Evolutionary conservation across 2,329 filamentous ascomycete species (phyloP), one percentile per base, ranked within the genome.

Genomic region (Botrytis fabae): DNA sequence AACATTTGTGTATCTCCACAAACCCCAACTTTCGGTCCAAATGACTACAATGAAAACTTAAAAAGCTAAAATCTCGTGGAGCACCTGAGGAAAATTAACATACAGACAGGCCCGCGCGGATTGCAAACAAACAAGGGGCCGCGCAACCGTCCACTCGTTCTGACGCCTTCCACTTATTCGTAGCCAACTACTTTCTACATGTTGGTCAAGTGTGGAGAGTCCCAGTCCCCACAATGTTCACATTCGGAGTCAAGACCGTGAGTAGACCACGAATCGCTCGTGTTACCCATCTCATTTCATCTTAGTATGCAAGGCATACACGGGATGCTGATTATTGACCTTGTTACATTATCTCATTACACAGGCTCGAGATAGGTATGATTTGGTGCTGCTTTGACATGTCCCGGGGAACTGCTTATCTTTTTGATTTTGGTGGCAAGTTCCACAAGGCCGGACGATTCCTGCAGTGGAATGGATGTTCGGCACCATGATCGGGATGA

Each of bases 331-430:
- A 12, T 9, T 46, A 35, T 40, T 20, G 48, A 28, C 25, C 40
- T 1, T n/a, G 35, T 54, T 57, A 57, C 32, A 48, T 35, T n/a
- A 28, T 57, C 4, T 32, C n/a, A 57, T 46, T 20, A 32, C 28
- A 25, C 32, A 32, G 32, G 32, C 32, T 32, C 32, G 32, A 32
- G 32, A 32, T 32, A 18, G 25, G 14, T 18, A 28, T 28, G 9
- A 65, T 25, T 32, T 64, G 18, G 28, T 65, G 42, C 62, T 65
- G 42, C 28, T 65, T 65, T 65, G 62, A 48, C 28, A 16, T 48
- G 25, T 35, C 42, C 25, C 42, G 32, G 44, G 62, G 25, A 16
- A 16, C 32, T 68, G 46, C 48, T 68, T 42, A 68, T 68, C 48
- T 57, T 57, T 14, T 25, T 25, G 4, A 20, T 32, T 32, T 8